phyloP scores from a whole-genome alignment of 2,329 filamentous ascomycete genomes.

The Lasiodiplodia citricola region DNA sequence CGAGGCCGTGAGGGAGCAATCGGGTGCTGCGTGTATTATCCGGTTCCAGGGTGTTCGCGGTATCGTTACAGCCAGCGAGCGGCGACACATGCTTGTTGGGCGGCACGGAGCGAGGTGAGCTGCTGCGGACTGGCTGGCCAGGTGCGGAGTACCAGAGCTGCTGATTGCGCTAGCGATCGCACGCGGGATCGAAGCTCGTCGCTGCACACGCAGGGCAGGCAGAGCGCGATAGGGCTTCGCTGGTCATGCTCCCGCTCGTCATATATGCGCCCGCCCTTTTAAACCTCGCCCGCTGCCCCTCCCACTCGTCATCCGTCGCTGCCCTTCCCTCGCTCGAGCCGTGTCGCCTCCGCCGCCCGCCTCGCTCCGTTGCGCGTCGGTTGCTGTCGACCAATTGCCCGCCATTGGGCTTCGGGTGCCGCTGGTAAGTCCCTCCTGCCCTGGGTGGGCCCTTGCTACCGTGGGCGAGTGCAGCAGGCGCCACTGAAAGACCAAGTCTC shows the following conservation, averaged over 20 bases:
- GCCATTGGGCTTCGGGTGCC: conserved; percentile 7
- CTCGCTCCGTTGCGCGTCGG: neutral
- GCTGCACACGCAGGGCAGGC: neutral
- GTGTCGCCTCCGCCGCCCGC: conserved; percentile 4
- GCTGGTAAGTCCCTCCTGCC: neutral
- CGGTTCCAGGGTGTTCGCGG: conserved; percentile 3
- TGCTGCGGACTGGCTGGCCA: conserved; percentile 3
- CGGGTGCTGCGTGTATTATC: neutral
- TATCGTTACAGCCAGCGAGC: conserved; percentile 8
- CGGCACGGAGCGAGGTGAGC: conserved; percentile 15
- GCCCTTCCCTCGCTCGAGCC: neutral
- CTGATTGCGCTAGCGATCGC: conserved; percentile 22
- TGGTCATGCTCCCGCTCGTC: conserved; percentile 7
- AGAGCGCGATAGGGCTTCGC: conserved; percentile 7
- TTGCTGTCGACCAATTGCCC: conserved; percentile 11
- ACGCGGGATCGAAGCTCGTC: conserved; percentile 16
- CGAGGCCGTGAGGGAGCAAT: neutral
- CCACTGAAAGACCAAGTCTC: neutral
- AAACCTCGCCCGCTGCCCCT: conserved; percentile 13
- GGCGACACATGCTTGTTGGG: conserved; percentile 11
- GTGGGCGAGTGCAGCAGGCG: neutral
- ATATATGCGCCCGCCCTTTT: conserved; percentile 11
- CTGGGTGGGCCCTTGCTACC: neutral
- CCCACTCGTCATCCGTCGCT: neutral
- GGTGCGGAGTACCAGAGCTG: conserved; percentile 3